Base-by-base conservation (phyloP, 2,329 filamentous ascomycete genomes). In the Colletotrichum neosansevieriae region DNA sequence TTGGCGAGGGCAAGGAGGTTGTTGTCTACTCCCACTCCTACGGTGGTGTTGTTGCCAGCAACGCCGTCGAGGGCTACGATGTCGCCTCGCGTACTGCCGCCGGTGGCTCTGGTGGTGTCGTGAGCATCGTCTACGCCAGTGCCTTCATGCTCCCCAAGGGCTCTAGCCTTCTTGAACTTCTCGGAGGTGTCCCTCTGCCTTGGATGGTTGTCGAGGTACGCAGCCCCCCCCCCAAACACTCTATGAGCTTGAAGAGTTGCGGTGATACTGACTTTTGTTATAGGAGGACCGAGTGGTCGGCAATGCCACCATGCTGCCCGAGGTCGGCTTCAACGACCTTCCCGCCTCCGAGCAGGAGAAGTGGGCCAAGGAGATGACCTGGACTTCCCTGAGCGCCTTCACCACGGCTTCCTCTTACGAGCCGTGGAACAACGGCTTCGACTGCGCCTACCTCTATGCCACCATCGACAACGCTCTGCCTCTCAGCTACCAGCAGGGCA, bases 21-120 rank as follows among this genome's bases (percentile, higher is more conserved):
- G 71, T 84, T 1, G 75, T 84, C 3, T 71, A 81, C 7, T 75
- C 77, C 9, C 82, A 85, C 70, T 83, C 80, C 2, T 84, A 82
- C 73, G 79, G 79, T 15, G 82, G 82, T 15, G 73, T 82, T 0
- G 74, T 82, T 1, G 78, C 76, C 6, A 75, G 76, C 40, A 79
- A 79, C 54, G 82, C 79, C 0, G 72, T 83, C 3, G 71, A 75
- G 17, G 79, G 79, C 1, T 73, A 80, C 4, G 75, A 77, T 1
- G 76, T 80, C 51, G 75, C 74, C 29, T 71, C 79, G 19, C 75
- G 81, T 9, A 68, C 72, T 32, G 70, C 66, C 0, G 71, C 72
- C 1, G 80, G 78, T 1, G 70, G 78, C 56, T 63, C 73, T 5
- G 82, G 82, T 0, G 81, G 82, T 6, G 77, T 84, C 0, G 71